Evolutionary conservation across 306 rosid species (phyloP), one percentile per base, ranked within the genome.

Genomic region (Malus domestica): DNA sequence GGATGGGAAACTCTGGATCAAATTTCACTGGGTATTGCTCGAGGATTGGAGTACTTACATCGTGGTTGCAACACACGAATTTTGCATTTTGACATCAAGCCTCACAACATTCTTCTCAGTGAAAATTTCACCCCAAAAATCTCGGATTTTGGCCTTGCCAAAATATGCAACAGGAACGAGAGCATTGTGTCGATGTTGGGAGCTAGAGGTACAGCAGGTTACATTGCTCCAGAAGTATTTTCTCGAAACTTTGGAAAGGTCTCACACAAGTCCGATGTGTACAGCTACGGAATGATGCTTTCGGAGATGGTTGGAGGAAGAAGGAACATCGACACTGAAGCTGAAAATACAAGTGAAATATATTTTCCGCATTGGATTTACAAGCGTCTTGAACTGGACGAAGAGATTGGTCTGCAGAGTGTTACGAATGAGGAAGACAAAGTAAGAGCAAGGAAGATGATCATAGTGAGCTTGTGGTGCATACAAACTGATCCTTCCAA

Each of bases 1-100:
- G 69, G 75, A n/a, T 84, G 82, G 46, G 70, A 87, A 51, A 30
- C 58, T 23, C 52, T 82, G 23, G 57, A 62, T 13, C 59, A 64
- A 32, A 84, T 84, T 71, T 71, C 86, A 42, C 59, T 78, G 1
- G 90, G 88, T 1, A 72, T 84, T 42, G 88, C 88, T 16, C 79
- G 61, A 25, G 90, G 88, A 13, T 66, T 87, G 35, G 87, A 84
- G 67, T 84, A 84, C 25, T 54, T 87, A 35, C 85, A 87, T 0
- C 69, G 63, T 0, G 85, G 88, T 6, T 87, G 86, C 58, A 84
- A 82, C 49, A 80, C 85, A 20, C 71, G 77, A 75, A 87, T 87
- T 27, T 62, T 82, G 15, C 90, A 87, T 78, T 84, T 84, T 1
- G 90, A 83, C 32, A 84, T 84, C 51, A 84, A 87, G 40, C 85